phyloP scores from a whole-genome alignment of 176 grass and related monocot species.

The Puccinellia tenuiflora region DNA sequence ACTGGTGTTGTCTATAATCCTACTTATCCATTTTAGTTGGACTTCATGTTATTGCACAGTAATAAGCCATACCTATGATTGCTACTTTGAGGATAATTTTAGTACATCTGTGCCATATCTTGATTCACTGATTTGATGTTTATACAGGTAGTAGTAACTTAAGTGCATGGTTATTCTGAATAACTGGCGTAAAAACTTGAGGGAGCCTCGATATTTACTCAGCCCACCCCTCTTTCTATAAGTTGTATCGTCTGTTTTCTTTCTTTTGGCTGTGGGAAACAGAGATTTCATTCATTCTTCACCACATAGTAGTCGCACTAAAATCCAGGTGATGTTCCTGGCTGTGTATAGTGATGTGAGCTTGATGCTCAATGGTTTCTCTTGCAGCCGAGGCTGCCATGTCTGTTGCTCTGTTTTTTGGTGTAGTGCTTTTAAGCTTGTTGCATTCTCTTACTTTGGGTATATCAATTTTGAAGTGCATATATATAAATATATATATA shows the following conservation, averaged over 20 bases:
- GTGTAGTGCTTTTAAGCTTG: not conserved
- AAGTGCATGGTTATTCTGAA: too few species aligned
- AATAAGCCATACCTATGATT: too few species aligned
- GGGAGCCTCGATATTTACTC: not conserved
- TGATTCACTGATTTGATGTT: not conserved
- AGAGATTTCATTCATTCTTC: not conserved
- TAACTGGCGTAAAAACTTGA: too few species aligned
- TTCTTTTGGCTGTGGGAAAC: not conserved
- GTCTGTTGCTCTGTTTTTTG: not conserved
- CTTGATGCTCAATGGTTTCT: too few species aligned
- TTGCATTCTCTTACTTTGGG: not conserved
- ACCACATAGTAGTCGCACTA: not conserved
- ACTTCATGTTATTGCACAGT: too few species aligned
- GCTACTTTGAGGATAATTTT: too few species aligned
- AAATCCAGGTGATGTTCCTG: too few species aligned
- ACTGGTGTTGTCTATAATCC: not conserved
- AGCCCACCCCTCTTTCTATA: not conserved
- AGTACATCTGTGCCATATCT: too few species aligned
- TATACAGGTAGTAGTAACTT: not conserved
- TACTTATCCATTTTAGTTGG: not conserved
- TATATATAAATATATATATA: too few species aligned
- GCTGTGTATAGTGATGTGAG: too few species aligned
- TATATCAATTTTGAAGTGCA: not conserved
- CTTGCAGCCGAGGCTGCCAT: not conserved
- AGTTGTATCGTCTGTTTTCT: not conserved